Percentiles rank a stretch among this genome's conserved stretches.
These are phyloP conservation scores for Wakefieldia striispora DNA, from an alignment of 768 basidiomycete genomes.

Conservation along the genomic window DNA sequence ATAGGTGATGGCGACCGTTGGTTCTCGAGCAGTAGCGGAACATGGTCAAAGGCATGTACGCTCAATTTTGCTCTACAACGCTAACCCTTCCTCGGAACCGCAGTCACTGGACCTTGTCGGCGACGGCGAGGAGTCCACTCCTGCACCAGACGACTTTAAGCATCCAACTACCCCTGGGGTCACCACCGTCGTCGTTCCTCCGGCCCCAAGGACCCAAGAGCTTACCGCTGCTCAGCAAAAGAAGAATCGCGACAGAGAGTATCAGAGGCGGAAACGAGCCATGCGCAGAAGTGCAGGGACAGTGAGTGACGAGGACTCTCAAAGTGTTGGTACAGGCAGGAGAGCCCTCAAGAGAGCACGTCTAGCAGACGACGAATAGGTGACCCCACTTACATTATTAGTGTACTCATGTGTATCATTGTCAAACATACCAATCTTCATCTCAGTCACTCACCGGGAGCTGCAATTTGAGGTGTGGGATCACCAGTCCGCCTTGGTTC, in stretches of 20 bases:
- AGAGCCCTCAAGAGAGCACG: slow-evolving; percentile 70
- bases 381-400: slow-evolving; percentile 1
- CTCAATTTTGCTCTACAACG: neutral
- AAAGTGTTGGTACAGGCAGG: slow-evolving; percentile 44
- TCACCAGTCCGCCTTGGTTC: neutral
- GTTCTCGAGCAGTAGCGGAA: slow-evolving; percentile 79
- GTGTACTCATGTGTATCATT: slow-evolving; percentile 7
- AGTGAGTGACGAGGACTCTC: slow-evolving; percentile 69
- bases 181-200: slow-evolving; percentile 75
- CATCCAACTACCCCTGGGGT: slow-evolving; percentile 70
- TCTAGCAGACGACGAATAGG: slow-evolving; percentile 62
- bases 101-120: slow-evolving; percentile 76
- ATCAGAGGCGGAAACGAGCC: slow-evolving; percentile 76
- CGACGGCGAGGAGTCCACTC: slow-evolving; percentile 62
- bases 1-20: slow-evolving; percentile 75
- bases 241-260: slow-evolving; percentile 76
- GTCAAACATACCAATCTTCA: neutral
- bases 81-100: slow-evolving; percentile 5
- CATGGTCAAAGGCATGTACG: slow-evolving; percentile 62
- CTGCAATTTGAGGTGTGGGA: too few species aligned
- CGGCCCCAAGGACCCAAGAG: slow-evolving; percentile 67
- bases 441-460: neutral
- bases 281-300: slow-evolving; percentile 62
- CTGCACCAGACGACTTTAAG: slow-evolving; percentile 62
- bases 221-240: slow-evolving; percentile 71